A percentile compares a stretch with the other conserved stretches of the same genome.
Conservation (phyloP, 768 basidiomycete species). For the Tephrocybe sp. region DNA sequence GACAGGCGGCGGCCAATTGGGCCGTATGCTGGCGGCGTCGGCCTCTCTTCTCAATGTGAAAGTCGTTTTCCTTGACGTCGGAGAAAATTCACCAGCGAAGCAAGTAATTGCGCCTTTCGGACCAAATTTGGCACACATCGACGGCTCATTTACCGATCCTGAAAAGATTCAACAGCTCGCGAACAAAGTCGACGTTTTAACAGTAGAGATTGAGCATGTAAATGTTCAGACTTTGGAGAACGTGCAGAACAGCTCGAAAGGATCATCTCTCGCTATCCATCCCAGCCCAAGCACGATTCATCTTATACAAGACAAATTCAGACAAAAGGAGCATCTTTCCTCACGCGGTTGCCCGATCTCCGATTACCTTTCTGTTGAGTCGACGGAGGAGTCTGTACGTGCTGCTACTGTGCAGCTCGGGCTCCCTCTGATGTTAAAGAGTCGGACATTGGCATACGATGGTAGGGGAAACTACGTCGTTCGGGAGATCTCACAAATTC, state of each 20-base stretch:
- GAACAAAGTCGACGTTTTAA: constrained; percentile 78
- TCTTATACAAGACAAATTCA: constrained; percentile 85
- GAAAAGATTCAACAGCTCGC: constrained; percentile 80
- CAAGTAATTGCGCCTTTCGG: constrained; percentile 67
- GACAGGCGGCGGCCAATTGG: constrained; percentile 93
- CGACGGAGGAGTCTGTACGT: constrained; percentile 48
- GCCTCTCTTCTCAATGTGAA: constrained; percentile 87
- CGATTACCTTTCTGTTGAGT: constrained; percentile 59
- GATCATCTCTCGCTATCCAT: constrained; percentile 49
- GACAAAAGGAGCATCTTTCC: constrained; percentile 76
- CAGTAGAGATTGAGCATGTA: constrained; percentile 97
- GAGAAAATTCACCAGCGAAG: constrained; percentile 83
- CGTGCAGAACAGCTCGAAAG: constrained; percentile 38
- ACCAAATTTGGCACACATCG: constrained; percentile 61
- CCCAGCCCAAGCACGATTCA: constrained; percentile 82
- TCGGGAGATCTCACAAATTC: constrained; percentile 48
- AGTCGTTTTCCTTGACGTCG: constrained; percentile 82
- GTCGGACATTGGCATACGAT: constrained; percentile 93
- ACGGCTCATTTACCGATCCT: constrained; percentile 87
- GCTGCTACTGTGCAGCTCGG: constrained; percentile 62
- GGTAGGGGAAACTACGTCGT: constrained; percentile 91
- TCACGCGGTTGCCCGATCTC: constrained; percentile 57
- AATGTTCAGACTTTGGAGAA: constrained; percentile 72
- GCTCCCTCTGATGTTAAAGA: constrained; percentile 93
- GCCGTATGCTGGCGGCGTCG: constrained; percentile 92